phyloP scores from a whole-genome alignment of 495 filamentous ascomycete genomes.

The Massariosphaeria phaeospora region DNA sequence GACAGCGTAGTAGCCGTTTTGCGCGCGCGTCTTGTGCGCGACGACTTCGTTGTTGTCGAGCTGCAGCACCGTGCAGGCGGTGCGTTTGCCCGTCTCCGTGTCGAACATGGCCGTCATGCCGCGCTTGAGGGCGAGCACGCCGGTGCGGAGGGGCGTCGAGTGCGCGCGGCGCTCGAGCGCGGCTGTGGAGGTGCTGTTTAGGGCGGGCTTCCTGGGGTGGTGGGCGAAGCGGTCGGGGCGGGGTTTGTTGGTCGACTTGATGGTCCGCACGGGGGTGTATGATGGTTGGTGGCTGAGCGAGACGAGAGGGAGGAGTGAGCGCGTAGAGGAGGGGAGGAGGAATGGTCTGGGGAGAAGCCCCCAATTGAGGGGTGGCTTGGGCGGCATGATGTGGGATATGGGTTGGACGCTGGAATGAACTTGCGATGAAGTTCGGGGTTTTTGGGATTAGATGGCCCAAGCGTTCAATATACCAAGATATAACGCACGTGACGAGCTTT shows the following conservation, averaged over 20 bases:
- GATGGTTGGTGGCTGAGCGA: slow-evolving; percentile 42
- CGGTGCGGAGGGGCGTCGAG: slow-evolving; percentile 73
- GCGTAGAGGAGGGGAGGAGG: slow-evolving; percentile 31
- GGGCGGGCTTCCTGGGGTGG: slow-evolving; percentile 63
- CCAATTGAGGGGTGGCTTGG: slow-evolving; percentile 31
- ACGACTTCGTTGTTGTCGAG: slow-evolving; percentile 87
- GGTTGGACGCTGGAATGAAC: background rate
- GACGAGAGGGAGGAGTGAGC: slow-evolving; percentile 13
- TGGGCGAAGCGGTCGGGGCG: slow-evolving; percentile 68
- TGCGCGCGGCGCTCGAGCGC: slow-evolving; percentile 72
- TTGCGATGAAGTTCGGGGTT: slow-evolving; percentile 1
- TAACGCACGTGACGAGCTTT: too few relatives aligned
- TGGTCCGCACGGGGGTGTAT: slow-evolving; percentile 30
- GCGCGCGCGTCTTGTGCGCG: slow-evolving; percentile 69
- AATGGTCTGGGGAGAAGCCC: slow-evolving; percentile 22
- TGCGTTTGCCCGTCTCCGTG: slow-evolving; percentile 65
- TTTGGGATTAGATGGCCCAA: slow-evolving; percentile 12
- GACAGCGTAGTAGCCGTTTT: slow-evolving; percentile 87
- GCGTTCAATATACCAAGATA: too few relatives aligned
- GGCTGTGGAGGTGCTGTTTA: slow-evolving; percentile 67
- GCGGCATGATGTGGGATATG: slow-evolving; percentile 31
- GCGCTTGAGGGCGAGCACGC: slow-evolving; percentile 79
- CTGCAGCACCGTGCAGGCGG: slow-evolving; percentile 87
- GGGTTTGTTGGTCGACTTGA: slow-evolving; percentile 47
- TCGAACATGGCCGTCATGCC: slow-evolving; percentile 92